Conservation (phyloP, 495 filamentous ascomycete genomes). For the Friedmanniomyces endolithicus region DNA sequence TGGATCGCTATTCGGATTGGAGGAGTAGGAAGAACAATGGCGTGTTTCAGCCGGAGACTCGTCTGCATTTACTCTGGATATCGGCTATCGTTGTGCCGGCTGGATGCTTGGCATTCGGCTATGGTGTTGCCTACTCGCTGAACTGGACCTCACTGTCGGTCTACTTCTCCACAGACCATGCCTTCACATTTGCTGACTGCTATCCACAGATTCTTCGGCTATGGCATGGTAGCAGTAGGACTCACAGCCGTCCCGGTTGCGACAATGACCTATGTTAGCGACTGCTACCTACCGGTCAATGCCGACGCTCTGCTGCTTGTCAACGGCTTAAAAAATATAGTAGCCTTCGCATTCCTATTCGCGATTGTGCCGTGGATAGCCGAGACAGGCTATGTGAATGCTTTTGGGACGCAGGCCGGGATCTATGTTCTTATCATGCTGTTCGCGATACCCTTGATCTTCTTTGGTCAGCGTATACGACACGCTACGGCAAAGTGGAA, state of each 20-base stretch:
- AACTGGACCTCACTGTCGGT: conserved; percentile 23
- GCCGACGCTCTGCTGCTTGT: conserved; percentile 27
- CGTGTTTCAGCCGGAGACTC: conserved; percentile 25
- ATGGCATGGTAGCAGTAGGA: conserved; percentile 26
- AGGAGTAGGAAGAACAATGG: conserved; percentile 24
- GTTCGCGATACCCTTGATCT: conserved; percentile 14
- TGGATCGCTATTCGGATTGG: conserved; percentile 25
- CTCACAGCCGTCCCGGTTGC: conserved; percentile 20
- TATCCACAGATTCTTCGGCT: conserved; percentile 22
- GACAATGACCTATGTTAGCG: conserved; percentile 23
- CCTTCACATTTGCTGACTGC: not conserved
- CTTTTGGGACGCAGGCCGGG: conserved; percentile 27
- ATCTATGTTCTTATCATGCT: conserved; percentile 24
- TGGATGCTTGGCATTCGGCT: conserved; percentile 27
- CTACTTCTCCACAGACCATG: not conserved
- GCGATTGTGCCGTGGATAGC: conserved; percentile 28
- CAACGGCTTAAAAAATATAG: conserved; percentile 24
- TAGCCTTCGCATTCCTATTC: conserved; percentile 27
- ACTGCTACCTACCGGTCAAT: conserved; percentile 26
- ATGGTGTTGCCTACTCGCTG: conserved; percentile 22
- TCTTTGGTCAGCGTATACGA: conserved; percentile 23
- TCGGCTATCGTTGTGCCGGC: conserved; percentile 25
- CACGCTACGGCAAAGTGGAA: conserved; percentile 23
- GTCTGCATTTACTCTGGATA: conserved; percentile 23
- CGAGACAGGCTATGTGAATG: conserved; percentile 23